These are phyloP conservation scores for Monilinia fructigena DNA, from an alignment of 2,329 filamentous ascomycete species.

Conservation along the genomic window DNA sequence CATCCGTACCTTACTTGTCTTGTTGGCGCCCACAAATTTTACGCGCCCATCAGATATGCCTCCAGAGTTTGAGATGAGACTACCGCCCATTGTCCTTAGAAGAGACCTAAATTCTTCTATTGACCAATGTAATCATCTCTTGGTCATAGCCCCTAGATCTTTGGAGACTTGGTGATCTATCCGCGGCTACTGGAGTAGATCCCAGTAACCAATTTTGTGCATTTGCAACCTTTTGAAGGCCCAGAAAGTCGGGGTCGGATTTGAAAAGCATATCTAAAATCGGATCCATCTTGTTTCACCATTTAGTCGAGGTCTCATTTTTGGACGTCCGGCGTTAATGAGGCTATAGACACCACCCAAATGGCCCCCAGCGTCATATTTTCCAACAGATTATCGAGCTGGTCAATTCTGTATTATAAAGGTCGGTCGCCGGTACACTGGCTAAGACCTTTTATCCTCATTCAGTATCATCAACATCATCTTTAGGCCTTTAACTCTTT, in stretches of 20 bases:
- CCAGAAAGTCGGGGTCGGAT: conserved; percentile 20
- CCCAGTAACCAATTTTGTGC: conserved; percentile 15
- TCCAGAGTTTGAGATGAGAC: conserved; percentile 23
- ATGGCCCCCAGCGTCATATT: conserved; percentile 16
- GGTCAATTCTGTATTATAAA: conserved; percentile 24
- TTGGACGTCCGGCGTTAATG: conserved; percentile 22
- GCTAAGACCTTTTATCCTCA: conserved; percentile 25
- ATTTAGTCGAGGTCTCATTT: conserved; percentile 22
- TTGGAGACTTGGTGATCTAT: conserved; percentile 16
- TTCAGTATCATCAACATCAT: conserved; percentile 16
- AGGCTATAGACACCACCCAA: conserved; percentile 22
- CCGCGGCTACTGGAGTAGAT: conserved; percentile 21
- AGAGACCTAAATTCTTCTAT: conserved; percentile 7
- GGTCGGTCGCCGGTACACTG: conserved; percentile 21
- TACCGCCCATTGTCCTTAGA: conserved; percentile 23
- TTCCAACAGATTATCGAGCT: conserved; percentile 23
- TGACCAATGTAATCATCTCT: conserved; percentile 18
- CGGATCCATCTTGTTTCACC: conserved; percentile 23
- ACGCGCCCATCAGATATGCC: conserved; percentile 23
- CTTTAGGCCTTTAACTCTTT: conserved; percentile 8
- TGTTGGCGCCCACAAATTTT: conserved; percentile 21
- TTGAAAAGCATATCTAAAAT: conserved; percentile 19
- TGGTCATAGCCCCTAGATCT: conserved; percentile 12
- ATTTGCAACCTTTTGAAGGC: conserved; percentile 11
- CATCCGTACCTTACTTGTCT: conserved; percentile 23